Evolutionary conservation across 352 stramenopile genomes (phyloP), one percentile per base, ranked within the genome.

Genomic region (Phytophthora chlamydospora): DNA sequence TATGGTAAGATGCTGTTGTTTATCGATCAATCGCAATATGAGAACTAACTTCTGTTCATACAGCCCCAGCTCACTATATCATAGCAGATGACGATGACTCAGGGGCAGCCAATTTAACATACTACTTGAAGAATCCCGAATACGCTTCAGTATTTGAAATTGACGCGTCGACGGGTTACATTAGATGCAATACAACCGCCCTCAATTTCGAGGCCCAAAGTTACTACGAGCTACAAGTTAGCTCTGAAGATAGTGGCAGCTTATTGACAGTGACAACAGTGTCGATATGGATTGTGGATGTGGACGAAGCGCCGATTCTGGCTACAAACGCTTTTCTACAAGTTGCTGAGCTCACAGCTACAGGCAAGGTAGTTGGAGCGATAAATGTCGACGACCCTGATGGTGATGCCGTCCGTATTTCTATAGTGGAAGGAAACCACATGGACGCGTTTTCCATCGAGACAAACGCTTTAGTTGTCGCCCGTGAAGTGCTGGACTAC

Each of bases 201-300:
- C 44, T 78, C 7, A 66, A 78, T 42, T 78, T 72, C 31, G 69
- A 78, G 39, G 67, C 52, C 4, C 60, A 69, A 6, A 75, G 63
- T 31, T 51, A 59, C 14, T 74, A 78, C 38, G 61, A 75, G 3
- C 48, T 78, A 3, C 16, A 55, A 41, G 13, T 78, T 16, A 46
- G 31, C 14, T 57, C 75, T 4, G 43, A 44, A 38, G 65, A 75
- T 13, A 54, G 24, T 34, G 42, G 56, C 4, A 54, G 60, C 13
- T 58, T 78, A 14, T 14, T 57, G 17, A 32, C 56, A 3, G 14
- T 42, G n/a, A 50, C 43, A 12, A 46, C 35, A 2, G 38, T 61
- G 7, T 62, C 38, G n/a, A 51, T 78, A 21, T 78, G 69, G 69
- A 53, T 78, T 33, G 39, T 75, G n/a, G 58, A 75, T 14, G 52